Evolutionary conservation across 805 yeast genomes (phyloP), one percentile per base, ranked within the genome.

Genomic region (Candida vartiovaarae): DNA sequence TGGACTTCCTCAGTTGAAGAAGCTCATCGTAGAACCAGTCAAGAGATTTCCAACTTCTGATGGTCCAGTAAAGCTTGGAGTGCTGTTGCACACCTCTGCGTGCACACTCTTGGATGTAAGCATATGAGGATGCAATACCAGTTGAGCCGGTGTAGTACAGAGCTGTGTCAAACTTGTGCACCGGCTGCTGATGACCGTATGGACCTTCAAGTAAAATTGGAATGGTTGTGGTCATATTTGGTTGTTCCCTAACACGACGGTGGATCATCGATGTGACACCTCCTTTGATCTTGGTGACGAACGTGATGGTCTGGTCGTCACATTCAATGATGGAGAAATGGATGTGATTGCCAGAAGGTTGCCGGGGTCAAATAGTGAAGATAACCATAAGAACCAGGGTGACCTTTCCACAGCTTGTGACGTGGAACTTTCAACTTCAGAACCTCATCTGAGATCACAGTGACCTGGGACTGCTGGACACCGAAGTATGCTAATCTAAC

Each of bases 301-400:
- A 65, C 3, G 67, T 64, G 27, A 77, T 60, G 40, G 63, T 61
- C 49, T 63, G 62, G 32, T 64, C 65, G 41, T 55, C 56, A 4
- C 71, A 60, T 42, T 71, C 71, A 36, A 75, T 67, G 26, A 76
- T 62, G 4, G 91, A 80, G 62, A 85, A 83, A 10, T n/a, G 91
- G 91, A 57, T 83, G 88, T 6, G 82, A 76, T 58, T 83, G 87
- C 78, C 80, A 80, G 59, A 81, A 78, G 33, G 73, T 63, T 3
- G 63, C 56, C 25, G 73, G 66, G 35, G 72, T 64, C 42, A 80
- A 50, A 58, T 80, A 78, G 61, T 80, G 74, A 36, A 84, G 61
- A 54, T 70, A 83, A 3, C 74, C 78, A 56, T 62, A 77, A n/a
- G 74, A 65, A 42, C 85, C 84, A 6, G 88, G 81, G 45, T 52